phyloP scores from a whole-genome alignment of 371 early-diverging fungal species.

The Basidiobolus meristosporus region DNA sequence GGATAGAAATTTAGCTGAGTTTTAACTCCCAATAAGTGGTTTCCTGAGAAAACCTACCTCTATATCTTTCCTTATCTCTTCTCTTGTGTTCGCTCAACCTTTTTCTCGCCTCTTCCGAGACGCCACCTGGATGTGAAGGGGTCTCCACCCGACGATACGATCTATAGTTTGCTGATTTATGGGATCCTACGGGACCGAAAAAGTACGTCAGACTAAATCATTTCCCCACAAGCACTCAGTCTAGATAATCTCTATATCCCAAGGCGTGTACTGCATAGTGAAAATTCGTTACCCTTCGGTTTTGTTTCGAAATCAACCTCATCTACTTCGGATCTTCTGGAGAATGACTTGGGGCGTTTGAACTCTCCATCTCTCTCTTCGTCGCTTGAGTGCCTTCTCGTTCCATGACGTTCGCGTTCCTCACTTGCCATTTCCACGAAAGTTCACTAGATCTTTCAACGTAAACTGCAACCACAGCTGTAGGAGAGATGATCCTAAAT shows the following conservation, averaged over 20 bases:
- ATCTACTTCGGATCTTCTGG: background rate
- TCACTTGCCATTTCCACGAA: too few relatives aligned
- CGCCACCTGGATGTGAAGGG: conserved; percentile 29
- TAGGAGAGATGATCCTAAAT: too few relatives aligned
- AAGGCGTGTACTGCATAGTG: background rate
- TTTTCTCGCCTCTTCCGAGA: conserved; percentile 22
- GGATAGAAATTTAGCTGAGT: background rate
- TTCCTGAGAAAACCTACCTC: background rate
- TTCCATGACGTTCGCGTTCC: too few relatives aligned
- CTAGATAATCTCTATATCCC: background rate
- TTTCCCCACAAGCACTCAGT: background rate
- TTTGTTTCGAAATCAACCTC: background rate
- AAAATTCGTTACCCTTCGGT: background rate
- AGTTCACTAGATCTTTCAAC: too few relatives aligned
- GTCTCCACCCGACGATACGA: conserved; percentile 15
- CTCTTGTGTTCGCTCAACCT: conserved; percentile 21
- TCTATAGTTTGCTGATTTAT: background rate
- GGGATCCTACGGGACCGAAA: background rate
- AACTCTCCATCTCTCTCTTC: too few relatives aligned
- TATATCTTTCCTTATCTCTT: conserved; percentile 14
- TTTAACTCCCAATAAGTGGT: background rate
- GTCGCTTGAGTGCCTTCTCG: too few relatives aligned
- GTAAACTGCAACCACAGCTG: too few relatives aligned
- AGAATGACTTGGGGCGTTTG: background rate
- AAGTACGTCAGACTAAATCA: background rate